Percentiles rank a stretch among this genome's conserved stretches.
Evolutionary conservation across 2,329 filamentous ascomycete genomes (phyloP).

Genomic region (Colletotrichum higginsianum): DNA sequence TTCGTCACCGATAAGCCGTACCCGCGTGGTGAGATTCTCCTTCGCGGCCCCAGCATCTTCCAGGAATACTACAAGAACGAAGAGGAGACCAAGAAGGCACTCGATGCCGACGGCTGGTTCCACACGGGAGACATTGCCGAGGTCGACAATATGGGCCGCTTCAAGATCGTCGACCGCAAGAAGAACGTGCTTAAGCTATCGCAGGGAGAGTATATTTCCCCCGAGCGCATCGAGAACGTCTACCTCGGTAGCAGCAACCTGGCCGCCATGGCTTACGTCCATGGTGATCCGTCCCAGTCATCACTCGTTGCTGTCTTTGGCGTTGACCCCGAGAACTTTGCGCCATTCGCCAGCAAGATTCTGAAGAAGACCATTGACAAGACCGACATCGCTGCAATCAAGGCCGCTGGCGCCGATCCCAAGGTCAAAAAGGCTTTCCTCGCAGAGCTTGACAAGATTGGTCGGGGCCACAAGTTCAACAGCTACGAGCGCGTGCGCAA

Average conservation of each 20-base stretch:
- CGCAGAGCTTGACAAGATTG: slow-evolving; percentile 84
- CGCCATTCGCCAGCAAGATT: slow-evolving; percentile 83
- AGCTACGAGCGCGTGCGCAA: slow-evolving; percentile 88
- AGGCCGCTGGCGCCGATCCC: slow-evolving; percentile 76
- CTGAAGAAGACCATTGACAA: slow-evolving; percentile 76
- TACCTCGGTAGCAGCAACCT: slow-evolving; percentile 86
- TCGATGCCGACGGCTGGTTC: slow-evolving; percentile 96
- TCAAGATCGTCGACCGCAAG: slow-evolving; percentile 94
- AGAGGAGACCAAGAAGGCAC: slow-evolving; percentile 85
- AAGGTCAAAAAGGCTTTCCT: slow-evolving; percentile 82
- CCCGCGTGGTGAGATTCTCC: slow-evolving; percentile 89
- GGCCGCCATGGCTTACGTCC: slow-evolving; percentile 86
- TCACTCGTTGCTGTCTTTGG: slow-evolving; percentile 90
- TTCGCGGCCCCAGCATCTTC: slow-evolving; percentile 87
- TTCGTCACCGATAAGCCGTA: slow-evolving; percentile 87
- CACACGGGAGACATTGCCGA: slow-evolving; percentile 92
- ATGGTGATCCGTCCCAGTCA: slow-evolving; percentile 88
- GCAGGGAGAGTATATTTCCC: slow-evolving; percentile 98
- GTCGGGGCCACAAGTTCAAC: slow-evolving; percentile 89
- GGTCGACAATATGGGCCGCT: slow-evolving; percentile 87
- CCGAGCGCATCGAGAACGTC: slow-evolving; percentile 96
- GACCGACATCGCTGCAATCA: slow-evolving; percentile 77
- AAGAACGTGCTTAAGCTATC: slow-evolving; percentile 99
- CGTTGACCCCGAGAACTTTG: slow-evolving; percentile 87
- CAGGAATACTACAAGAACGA: slow-evolving; percentile 90